These are phyloP conservation scores for Salix caprea DNA, from an alignment of 345 rosid species.

Conservation along the genomic window DNA sequence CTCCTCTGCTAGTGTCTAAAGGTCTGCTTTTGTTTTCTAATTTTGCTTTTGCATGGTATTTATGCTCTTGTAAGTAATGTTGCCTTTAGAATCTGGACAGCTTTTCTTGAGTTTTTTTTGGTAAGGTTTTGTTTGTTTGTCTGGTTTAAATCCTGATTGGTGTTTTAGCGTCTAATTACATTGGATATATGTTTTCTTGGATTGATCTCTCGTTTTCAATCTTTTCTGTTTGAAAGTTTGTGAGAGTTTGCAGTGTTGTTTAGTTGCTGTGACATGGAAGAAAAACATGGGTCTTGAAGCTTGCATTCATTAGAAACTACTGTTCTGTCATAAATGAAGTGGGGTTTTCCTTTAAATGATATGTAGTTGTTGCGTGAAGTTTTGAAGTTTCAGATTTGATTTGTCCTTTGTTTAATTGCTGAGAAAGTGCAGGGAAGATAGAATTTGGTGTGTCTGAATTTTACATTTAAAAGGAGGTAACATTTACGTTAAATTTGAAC, in stretches of 20 bases:
- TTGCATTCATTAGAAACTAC: neutral
- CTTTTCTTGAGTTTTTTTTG: neutral
- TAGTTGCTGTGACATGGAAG: constrained; percentile 1
- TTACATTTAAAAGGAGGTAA: neutral
- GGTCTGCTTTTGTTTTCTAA: constrained; percentile 16
- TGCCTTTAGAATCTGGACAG: neutral
- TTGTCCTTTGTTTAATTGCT: neutral
- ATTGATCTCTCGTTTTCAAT: neutral
- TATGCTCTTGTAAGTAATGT: neutral
- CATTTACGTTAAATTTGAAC: neutral
- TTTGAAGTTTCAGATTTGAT: neutral
- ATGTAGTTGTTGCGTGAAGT: neutral
- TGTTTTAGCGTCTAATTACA: constrained; percentile 11
- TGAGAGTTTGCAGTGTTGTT: neutral
- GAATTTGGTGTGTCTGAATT: neutral
- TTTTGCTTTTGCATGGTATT: neutral
- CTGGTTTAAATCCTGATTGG: constrained; percentile 3
- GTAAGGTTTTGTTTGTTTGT: neutral
- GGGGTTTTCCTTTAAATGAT: neutral
- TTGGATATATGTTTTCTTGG: neutral
- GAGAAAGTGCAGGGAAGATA: neutral
- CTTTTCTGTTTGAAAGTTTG: neutral
- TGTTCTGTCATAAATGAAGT: neutral
- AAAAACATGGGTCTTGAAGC: neutral
- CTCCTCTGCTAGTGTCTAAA: constrained; percentile 3